Conservation (phyloP, 2,329 filamentous ascomycete genomes). For the Stachybotrys elegans region DNA sequence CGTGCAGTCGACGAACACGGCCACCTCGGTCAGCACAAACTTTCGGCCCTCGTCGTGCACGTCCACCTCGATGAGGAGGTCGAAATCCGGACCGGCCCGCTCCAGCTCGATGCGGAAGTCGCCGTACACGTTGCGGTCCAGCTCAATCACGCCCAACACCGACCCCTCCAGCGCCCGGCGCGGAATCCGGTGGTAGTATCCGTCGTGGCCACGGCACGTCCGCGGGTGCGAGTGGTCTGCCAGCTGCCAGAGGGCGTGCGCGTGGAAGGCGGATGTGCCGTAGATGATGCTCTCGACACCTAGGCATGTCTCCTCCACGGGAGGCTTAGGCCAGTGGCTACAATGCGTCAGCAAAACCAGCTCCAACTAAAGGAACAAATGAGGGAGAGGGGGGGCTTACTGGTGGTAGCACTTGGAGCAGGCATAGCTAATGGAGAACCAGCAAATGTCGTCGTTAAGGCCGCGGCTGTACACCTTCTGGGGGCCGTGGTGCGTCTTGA, state of each 20-base stretch:
- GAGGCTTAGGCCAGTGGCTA: background rate
- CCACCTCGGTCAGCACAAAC: conserved; percentile 9
- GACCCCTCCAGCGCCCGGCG: conserved; percentile 11
- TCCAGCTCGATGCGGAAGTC: conserved; percentile 12
- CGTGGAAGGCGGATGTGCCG: background rate
- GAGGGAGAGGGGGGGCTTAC: background rate
- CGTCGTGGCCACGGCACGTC: conserved; percentile 12
- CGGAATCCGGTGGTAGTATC: conserved; percentile 11
- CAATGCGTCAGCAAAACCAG: no score
- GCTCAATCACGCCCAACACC: conserved; percentile 9
- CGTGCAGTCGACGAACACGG: conserved; percentile 12
- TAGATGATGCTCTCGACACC: conserved; percentile 1
- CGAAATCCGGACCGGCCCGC: conserved; percentile 5
- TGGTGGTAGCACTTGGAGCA: conserved; percentile 15
- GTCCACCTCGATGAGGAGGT: conserved; percentile 12
- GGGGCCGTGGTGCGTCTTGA: conserved; percentile 11
- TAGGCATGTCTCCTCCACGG: conserved; percentile 1
- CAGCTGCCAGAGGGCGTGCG: conserved; percentile 8
- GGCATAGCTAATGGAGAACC: conserved; percentile 20
- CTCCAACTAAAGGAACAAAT: no score
- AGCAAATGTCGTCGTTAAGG: conserved; percentile 14
- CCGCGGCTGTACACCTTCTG: conserved; percentile 18
- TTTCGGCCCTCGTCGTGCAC: conserved; percentile 9
- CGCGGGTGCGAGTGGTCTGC: conserved; percentile 9
- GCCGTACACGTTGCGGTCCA: conserved; percentile 8